phyloP scores from a whole-genome alignment of 345 rosid species.

The Populus alba region DNA sequence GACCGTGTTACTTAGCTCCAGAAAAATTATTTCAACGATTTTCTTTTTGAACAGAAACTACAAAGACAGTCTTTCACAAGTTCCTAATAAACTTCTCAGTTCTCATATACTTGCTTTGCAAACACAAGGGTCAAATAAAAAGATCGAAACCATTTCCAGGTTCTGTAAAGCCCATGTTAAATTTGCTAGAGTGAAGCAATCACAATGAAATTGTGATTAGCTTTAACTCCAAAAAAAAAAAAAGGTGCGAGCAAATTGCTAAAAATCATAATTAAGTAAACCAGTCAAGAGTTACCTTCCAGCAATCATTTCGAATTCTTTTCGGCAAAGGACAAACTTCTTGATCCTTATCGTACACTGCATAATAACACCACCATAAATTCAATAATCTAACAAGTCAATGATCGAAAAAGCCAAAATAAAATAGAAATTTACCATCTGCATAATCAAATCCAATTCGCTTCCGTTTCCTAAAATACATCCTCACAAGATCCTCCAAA shows the following conservation, averaged over 20 bases:
- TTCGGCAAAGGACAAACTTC: slow-evolving; percentile 11
- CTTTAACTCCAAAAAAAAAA: neutral
- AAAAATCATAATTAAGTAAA: neutral
- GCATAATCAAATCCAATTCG: slow-evolving; percentile 22
- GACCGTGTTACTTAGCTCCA: neutral
- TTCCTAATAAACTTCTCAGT: neutral
- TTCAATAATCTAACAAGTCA: neutral
- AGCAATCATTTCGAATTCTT: slow-evolving; percentile 23
- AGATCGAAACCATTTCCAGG: neutral
- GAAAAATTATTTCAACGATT: neutral
- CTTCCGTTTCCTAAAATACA: slow-evolving; percentile 33
- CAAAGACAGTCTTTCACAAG: neutral
- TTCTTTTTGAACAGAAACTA: neutral
- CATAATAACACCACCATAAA: neutral
- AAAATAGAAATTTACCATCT: slow-evolving; percentile 4
- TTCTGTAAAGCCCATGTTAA: neutral
- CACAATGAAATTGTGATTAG: neutral
- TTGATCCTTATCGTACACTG: slow-evolving; percentile 12
- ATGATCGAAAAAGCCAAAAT: neutral
- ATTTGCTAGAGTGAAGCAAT: neutral
- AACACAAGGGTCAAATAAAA: neutral
- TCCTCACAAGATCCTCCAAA: neutral
- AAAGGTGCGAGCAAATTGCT: neutral
- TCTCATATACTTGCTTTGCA: neutral
- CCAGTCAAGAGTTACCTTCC: slow-evolving; percentile 26